Evolutionary conservation across 2,329 filamentous ascomycete genomes (phyloP), one percentile per base, ranked within the genome.

Genomic region (Leptographium radiaticola): DNA sequence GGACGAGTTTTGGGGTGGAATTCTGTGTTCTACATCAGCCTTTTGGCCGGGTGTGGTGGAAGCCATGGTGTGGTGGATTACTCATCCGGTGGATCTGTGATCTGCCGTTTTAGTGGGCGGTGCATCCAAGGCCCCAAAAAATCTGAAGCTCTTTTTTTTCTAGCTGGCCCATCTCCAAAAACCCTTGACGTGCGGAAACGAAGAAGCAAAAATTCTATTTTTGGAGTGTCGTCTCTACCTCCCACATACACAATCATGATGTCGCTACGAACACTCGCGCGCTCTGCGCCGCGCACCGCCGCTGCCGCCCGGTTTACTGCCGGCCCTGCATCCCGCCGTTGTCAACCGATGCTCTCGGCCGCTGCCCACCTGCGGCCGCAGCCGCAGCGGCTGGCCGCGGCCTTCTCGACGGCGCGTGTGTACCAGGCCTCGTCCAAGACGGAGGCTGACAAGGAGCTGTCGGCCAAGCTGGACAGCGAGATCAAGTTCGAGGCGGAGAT

Each of bases 391-490:
- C 6, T 44, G 56, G 67, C 72, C 65, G 71, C 75, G 13, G 67
- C 71, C 51, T 80, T 79, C 63, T 79, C 76, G 33, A 75, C 74
- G 18, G 70, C 72, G 2, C 58, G 67, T 30, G 60, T 73, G 57
- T 71, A 75, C 59, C 67, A 68, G 54, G 67, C 71, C 6, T 62
- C 65, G 5, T 38, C 46, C 18, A 53, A 51, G 44, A 66, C 65
- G 49, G 76, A 80, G 66, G 80, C 79, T 58, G 87, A 94, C 65
- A 76, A 84, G 60, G 89, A 96, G 71, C 83, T 98, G 53, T 79
- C 83, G 43, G 81, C 83, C 56, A 97, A 97, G 79, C 80, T 98
- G 50, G 81, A 87, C 60, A 84, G 81, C 65, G 90, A 95, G 74
- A 76, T 94, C 60, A 73, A 82, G 68, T 83, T 95, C 65, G 93